phyloP scores from a whole-genome alignment of 2,329 filamentous ascomycete genomes.

The Colletotrichum cordylinicola region DNA sequence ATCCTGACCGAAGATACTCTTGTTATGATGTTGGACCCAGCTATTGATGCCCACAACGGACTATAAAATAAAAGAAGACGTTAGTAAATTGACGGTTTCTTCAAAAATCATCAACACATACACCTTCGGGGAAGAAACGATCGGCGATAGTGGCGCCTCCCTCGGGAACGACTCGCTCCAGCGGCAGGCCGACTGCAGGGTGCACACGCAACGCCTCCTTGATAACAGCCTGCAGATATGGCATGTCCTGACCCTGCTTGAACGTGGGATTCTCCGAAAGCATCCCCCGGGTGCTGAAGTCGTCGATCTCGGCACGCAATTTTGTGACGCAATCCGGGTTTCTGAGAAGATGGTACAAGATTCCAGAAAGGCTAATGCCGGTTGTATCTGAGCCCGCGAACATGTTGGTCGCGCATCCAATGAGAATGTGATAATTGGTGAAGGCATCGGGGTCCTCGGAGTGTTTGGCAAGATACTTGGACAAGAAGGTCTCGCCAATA shows the following conservation, averaged over 20 bases:
- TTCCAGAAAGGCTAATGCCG: constrained; percentile 48
- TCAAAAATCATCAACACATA: constrained; percentile 8
- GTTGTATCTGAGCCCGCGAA: constrained; percentile 51
- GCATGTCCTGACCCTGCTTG: constrained; percentile 45
- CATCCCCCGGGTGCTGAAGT: constrained; percentile 1
- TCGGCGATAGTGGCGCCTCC: constrained; percentile 47
- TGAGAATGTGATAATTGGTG: constrained; percentile 38
- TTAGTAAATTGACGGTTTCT: not conserved
- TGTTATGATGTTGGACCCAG: constrained; percentile 40
- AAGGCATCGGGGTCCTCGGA: constrained; percentile 46
- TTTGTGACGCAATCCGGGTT: constrained; percentile 26
- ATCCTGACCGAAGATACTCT: constrained; percentile 35
- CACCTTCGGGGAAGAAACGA: constrained; percentile 32
- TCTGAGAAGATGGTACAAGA: constrained; percentile 50
- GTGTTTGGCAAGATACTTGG: constrained; percentile 45
- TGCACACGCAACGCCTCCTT: constrained; percentile 59
- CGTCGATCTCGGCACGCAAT: constrained; percentile 29
- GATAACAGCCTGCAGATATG: constrained; percentile 59
- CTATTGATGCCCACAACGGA: constrained; percentile 40
- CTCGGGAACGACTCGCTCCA: constrained; percentile 53
- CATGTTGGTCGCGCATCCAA: constrained; percentile 36
- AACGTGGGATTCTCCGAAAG: constrained; percentile 31
- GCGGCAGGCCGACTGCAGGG: constrained; percentile 51
- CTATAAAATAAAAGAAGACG: not conserved
- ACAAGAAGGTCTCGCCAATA: constrained; percentile 41